Conservation (phyloP, 2,329 filamentous ascomycete species). For the Proliferodiscus dingleyae region DNA sequence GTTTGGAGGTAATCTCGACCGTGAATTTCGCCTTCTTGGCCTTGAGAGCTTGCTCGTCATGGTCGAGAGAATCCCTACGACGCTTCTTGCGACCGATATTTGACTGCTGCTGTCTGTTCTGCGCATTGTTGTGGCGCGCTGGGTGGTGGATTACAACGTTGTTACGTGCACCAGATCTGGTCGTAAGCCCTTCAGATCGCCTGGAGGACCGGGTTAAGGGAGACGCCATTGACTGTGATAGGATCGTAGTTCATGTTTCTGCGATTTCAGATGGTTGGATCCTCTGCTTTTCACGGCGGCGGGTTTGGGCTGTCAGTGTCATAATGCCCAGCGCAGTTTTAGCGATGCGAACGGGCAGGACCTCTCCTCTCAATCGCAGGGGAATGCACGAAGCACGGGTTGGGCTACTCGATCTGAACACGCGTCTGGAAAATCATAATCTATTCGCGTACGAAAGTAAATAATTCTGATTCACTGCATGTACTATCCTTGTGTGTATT, state of each 20-base stretch:
- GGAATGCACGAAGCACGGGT: constrained; percentile 4
- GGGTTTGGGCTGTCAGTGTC: not conserved
- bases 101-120: constrained; percentile 29
- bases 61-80: constrained; percentile 40
- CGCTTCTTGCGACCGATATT: constrained; percentile 43
- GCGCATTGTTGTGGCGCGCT: constrained; percentile 28
- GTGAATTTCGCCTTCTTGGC: constrained; percentile 48
- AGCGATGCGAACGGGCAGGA: not conserved
- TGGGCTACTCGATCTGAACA: not conserved
- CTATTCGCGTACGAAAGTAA: not conserved
- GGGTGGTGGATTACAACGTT: constrained; percentile 25
- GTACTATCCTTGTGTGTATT: not conserved
- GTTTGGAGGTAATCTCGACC: constrained; percentile 45
- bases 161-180: constrained; percentile 27
- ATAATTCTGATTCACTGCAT: not conserved
- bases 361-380: not conserved
- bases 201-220: constrained; percentile 13
- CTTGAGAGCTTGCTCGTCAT: constrained; percentile 41
- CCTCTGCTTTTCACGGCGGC: not conserved
- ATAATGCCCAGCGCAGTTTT: too few species aligned
- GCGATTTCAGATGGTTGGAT: constrained; percentile 12
- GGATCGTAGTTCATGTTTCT: constrained; percentile 30
- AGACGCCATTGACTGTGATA: constrained; percentile 43
- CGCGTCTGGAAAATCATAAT: not conserved
- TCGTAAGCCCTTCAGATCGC: constrained; percentile 41